Evolutionary conservation across 2,329 filamentous ascomycete genomes (phyloP).

Genomic region (Lasiodiplodia gonubiensis): DNA sequence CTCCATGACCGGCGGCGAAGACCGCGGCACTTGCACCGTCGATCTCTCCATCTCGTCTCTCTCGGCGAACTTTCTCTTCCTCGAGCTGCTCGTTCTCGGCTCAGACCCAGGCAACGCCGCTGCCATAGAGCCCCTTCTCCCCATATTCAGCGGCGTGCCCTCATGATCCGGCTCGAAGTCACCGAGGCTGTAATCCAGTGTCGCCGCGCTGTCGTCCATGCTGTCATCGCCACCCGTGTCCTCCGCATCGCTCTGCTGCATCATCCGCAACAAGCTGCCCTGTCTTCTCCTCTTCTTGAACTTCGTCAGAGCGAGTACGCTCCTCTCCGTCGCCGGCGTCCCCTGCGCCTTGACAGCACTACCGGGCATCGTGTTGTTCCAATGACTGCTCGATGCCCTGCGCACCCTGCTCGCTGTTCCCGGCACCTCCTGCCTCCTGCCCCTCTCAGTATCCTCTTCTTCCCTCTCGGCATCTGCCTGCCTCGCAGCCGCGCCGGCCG

Average conservation of each 20-base stretch:
- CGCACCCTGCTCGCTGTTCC: conserved; percentile 5
- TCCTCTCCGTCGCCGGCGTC: conserved; percentile 52
- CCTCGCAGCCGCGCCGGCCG: too few relatives aligned
- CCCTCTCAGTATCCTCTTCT: neutral
- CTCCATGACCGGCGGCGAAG: conserved; percentile 43
- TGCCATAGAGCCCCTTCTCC: neutral
- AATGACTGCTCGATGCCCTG: neutral
- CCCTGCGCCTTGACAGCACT: conserved; percentile 52
- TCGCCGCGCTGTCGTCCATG: conserved; percentile 51
- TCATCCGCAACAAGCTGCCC: conserved; percentile 56
- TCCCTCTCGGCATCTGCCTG: neutral
- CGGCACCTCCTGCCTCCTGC: conserved; percentile 17
- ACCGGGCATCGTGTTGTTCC: neutral
- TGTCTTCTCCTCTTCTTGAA: conserved; percentile 57
- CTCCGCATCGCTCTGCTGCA: conserved; percentile 52
- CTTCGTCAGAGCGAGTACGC: conserved; percentile 56
- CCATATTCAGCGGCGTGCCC: conserved; percentile 68
- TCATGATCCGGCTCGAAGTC: conserved; percentile 68
- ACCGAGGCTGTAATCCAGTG: conserved; percentile 41
- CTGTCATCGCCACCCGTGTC: conserved; percentile 51
- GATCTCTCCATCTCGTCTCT: neutral
- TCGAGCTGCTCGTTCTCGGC: conserved; percentile 40
- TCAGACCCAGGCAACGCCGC: neutral
- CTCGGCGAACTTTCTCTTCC: conserved; percentile 44
- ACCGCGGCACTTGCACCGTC: conserved; percentile 46